A percentile compares a stretch with the other conserved stretches of the same genome.
phyloP scores from a whole-genome alignment of 192 early-diverging fungal species.

The Rhizophagus prolifer region DNA sequence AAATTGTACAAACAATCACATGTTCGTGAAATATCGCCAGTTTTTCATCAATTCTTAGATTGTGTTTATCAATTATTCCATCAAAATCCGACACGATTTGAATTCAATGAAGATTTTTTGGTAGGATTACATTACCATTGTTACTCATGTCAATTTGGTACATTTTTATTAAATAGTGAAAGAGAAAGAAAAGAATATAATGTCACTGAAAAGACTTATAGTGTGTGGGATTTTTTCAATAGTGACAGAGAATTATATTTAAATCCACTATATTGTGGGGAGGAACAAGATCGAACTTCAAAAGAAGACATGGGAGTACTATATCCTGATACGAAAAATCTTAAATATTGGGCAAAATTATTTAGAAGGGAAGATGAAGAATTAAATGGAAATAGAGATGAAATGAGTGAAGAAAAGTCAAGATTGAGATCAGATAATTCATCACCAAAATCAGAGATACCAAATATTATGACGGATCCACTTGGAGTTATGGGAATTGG shows the following conservation, averaged over 20 bases:
- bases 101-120: constrained; percentile 85
- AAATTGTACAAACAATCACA: constrained; percentile 60
- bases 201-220: constrained; percentile 47
- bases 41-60: constrained; percentile 98
- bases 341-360: constrained; percentile 76
- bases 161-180: constrained; percentile 90
- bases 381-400: constrained; percentile 37
- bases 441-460: background rate
- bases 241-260: constrained; percentile 52
- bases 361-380: constrained; percentile 62
- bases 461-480: background rate
- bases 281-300: constrained; percentile 44
- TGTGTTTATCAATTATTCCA: constrained; percentile 91
- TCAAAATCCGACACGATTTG: constrained; percentile 88
- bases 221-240: constrained; percentile 83
- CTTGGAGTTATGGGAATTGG: background rate
- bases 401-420: constrained; percentile 11
- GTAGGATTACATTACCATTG: constrained; percentile 80
- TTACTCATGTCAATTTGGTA: constrained; percentile 92
- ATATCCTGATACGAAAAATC: constrained; percentile 53
- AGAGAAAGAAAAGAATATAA: constrained; percentile 63
- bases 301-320: constrained; percentile 59
- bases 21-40: constrained; percentile 83
- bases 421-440: constrained; percentile 17
- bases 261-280: constrained; percentile 59